These are phyloP conservation scores for Emergomyces pasteurianus DNA, from an alignment of 2,329 filamentous ascomycete species.

Conservation along the genomic window DNA sequence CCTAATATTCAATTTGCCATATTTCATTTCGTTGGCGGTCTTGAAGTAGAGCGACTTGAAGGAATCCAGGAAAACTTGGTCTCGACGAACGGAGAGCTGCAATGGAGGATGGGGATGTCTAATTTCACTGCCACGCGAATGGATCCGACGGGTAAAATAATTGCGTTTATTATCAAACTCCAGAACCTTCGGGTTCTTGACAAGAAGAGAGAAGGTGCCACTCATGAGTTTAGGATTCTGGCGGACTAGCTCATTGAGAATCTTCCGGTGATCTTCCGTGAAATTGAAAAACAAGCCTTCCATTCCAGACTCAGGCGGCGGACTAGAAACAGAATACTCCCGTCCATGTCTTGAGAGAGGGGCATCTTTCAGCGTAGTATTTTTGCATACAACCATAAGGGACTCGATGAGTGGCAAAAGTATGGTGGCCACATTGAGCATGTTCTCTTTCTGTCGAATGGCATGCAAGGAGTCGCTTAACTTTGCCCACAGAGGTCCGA, in stretches of 20 bases:
- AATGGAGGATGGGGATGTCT: conserved; percentile 64
- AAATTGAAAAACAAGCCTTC: conserved; percentile 93
- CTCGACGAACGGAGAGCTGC: conserved; percentile 79
- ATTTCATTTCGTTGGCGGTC: conserved; percentile 93
- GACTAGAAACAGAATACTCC: conserved; percentile 63
- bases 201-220: conserved; percentile 85
- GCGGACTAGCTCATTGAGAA: conserved; percentile 92
- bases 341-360: conserved; percentile 42
- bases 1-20: conserved; percentile 92
- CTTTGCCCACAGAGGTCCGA: conserved; percentile 83
- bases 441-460: conserved; percentile 83
- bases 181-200: conserved; percentile 96
- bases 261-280: conserved; percentile 93
- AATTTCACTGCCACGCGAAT: conserved; percentile 57
- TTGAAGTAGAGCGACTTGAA: conserved; percentile 99
- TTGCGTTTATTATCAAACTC: conserved; percentile 99
- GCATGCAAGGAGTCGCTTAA: conserved; percentile 77
- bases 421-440: conserved; percentile 95
- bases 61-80: conserved; percentile 95
- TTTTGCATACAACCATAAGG: conserved; percentile 98
- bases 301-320: conserved; percentile 67
- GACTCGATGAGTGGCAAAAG: conserved; percentile 88
- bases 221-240: conserved; percentile 98
- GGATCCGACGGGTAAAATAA: conserved; percentile 91
- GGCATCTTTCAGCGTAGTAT: conserved; percentile 68